Evolutionary conservation across 2,329 filamentous ascomycete species (phyloP).

Genomic region (Cercospora sp.): DNA sequence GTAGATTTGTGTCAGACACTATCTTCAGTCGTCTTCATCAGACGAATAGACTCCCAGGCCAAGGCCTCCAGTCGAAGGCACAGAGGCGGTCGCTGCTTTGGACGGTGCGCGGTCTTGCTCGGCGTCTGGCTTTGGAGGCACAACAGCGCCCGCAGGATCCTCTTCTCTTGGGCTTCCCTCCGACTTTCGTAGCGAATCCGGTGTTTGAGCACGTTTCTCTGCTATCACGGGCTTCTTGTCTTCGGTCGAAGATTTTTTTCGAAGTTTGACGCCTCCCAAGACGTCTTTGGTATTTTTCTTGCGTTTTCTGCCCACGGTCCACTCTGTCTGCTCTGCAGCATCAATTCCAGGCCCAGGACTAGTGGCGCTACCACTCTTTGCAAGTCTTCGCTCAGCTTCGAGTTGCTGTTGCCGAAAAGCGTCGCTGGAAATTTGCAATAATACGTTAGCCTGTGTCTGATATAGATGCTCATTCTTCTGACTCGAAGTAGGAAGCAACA

Average conservation of each 20-base stretch:
- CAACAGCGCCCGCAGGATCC: background rate
- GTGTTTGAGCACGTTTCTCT: constrained; percentile 19
- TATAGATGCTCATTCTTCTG: background rate
- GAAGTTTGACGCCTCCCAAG: constrained; percentile 48
- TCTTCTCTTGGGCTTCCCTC: background rate
- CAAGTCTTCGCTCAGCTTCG: constrained; percentile 54
- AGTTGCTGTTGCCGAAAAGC: constrained; percentile 60
- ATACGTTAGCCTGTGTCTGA: background rate
- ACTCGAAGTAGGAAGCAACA: background rate
- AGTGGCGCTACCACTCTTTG: constrained; percentile 22
- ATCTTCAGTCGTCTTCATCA: constrained; percentile 44
- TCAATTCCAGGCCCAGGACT: constrained; percentile 48
- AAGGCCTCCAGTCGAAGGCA: constrained; percentile 27
- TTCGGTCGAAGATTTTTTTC: constrained; percentile 39
- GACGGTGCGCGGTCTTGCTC: constrained; percentile 12
- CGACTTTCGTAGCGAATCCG: background rate
- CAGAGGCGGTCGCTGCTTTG: background rate
- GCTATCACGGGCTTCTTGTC: background rate
- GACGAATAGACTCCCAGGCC: constrained; percentile 47
- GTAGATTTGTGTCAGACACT: background rate
- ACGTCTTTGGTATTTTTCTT: constrained; percentile 40
- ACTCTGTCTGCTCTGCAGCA: constrained; percentile 39
- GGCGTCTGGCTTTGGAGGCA: background rate
- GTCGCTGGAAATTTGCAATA: constrained; percentile 37
- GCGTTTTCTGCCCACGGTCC: constrained; percentile 38